Conservation (phyloP, 441 rosid genomes). For the Adansonia madagascariensis region DNA sequence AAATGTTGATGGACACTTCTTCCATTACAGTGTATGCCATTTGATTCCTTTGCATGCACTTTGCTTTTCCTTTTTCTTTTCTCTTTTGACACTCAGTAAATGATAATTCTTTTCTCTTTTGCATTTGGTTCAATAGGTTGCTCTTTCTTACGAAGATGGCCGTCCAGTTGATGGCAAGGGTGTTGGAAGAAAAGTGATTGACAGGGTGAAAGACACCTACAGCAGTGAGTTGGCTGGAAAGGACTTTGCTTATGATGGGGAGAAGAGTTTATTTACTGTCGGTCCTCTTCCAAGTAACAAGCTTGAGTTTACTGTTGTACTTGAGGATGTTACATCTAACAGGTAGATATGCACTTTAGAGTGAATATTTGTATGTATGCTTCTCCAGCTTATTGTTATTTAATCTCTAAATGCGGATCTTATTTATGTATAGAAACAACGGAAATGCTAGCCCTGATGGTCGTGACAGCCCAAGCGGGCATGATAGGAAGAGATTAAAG, state of each 20-base stretch:
- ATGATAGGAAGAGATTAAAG: conserved; percentile 48
- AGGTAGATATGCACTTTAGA: conserved; percentile 36
- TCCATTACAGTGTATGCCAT: conserved; percentile 55
- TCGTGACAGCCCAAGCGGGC: conserved; percentile 35
- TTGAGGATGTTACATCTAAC: conserved; percentile 50
- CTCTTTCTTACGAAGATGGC: conserved; percentile 61
- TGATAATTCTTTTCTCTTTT: conserved; percentile 1
- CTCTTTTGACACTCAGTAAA: background rate
- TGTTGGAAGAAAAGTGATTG: conserved; percentile 53
- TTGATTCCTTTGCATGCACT: background rate
- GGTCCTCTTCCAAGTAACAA: conserved; percentile 57
- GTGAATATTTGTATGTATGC: background rate
- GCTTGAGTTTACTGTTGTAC: conserved; percentile 54
- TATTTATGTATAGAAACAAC: conserved; percentile 31
- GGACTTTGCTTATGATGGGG: conserved; percentile 67
- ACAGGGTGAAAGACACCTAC: conserved; percentile 57
- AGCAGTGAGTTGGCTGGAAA: conserved; percentile 45
- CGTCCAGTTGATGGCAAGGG: conserved; percentile 57
- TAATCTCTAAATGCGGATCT: conserved; percentile 11
- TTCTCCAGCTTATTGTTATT: background rate
- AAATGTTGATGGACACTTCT: conserved; percentile 46
- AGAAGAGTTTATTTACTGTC: conserved; percentile 52
- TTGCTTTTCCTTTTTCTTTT: background rate
- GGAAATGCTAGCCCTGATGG: conserved; percentile 39
- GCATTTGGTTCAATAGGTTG: conserved; percentile 43